Evolutionary conservation across 2,329 filamentous ascomycete genomes (phyloP), one percentile per base, ranked within the genome.

Genomic region (Penicillium sp.): DNA sequence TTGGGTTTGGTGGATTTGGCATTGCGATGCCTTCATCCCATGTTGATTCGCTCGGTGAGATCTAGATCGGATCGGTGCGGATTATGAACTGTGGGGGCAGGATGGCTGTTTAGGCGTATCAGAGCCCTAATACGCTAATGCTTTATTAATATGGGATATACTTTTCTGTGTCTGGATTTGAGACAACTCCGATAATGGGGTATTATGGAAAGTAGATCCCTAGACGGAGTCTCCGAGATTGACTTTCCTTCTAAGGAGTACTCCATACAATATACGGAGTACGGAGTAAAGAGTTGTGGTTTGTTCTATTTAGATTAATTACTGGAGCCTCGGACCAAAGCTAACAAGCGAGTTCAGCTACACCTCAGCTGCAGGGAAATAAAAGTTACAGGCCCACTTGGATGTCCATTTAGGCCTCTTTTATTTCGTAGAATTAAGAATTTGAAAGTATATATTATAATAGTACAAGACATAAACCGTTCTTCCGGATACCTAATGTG

Each of bases 51-150:
- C 10, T n/a, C 10, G 35, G 31, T 5, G 32, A 18, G 53, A 66
- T 65, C 63, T 62, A 55, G 62, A 65, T 65, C 61, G 56, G 62
- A 65, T 64, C 58, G 54, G 47, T 45, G 45, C 31, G 52, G 56
- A 31, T 20, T 39, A 37, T 26, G 59, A 63, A 59, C 59, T 51
- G 55, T 60, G 62, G 59, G 56, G 38, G 31, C 16, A 10, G 16
- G 2, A 4, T 37, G 22, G 3, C 3, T 16, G 18, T 4, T 3
- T 31, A 5, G 9, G 44, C 59, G 61, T 59, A 64, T 63, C 56
- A 59, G 31, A 40, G 22, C 5, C n/a, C 22, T 42, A 14, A 11
- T 5, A 31, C n/a, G 35, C 14, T 24, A 16, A 26, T 37, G 50
- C 11, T 26, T 11, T 8, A 44, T 11, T 44, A 4, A n/a, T 13